Base-by-base conservation (phyloP, 2,329 filamentous ascomycete genomes). In the Beauveria bassiana region DNA sequence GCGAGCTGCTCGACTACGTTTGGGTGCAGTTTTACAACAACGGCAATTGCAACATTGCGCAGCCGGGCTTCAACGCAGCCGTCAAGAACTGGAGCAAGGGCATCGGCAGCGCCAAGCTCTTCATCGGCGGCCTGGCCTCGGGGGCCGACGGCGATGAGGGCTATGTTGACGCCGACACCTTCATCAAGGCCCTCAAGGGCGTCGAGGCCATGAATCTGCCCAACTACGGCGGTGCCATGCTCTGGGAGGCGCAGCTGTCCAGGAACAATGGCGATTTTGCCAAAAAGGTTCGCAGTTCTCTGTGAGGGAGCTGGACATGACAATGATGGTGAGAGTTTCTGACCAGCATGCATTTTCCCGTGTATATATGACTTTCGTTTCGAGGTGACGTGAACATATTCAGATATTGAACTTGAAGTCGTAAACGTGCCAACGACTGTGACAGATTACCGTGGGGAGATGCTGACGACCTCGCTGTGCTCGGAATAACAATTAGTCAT, bases 11-110 rank as follows among this genome's bases (percentile, higher is more conserved):
- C 62, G 84, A 87, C 67, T 84, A 80, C 20, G 72, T 86, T 60
- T 82, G 80, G 71, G 78, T 87, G 20, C 85, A 87, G 71, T 87
- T 87, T 71, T 87, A 87, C 72, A 86, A 87, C 77, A 87, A 87
- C 74, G 82, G 75, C 69, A 87, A 86, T 69, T 84, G 85, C 26
- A 72, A 83, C 2, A 63, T 69, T 16, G 74, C 70, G 0, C 81
- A 82, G 68, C 76, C 72, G 53, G 80, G 78, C 63, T 87, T 83
- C 73, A 85, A 87, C 73, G 72, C 70, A 16, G 78, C 78, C 20
- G 88, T 86, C 84, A 81, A 88, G 68, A 75, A 73, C 63, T 89
- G 86, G 86, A 85, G 85, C n/a, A 78, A 78, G 67, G 74, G 77
- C 64, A 88, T 88, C 70, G 75, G 75, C 31, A 69, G 81, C 34